These are phyloP conservation scores for Colletotrichum tabaci DNA, from an alignment of 2,329 filamentous ascomycete genomes.

Conservation along the genomic window DNA sequence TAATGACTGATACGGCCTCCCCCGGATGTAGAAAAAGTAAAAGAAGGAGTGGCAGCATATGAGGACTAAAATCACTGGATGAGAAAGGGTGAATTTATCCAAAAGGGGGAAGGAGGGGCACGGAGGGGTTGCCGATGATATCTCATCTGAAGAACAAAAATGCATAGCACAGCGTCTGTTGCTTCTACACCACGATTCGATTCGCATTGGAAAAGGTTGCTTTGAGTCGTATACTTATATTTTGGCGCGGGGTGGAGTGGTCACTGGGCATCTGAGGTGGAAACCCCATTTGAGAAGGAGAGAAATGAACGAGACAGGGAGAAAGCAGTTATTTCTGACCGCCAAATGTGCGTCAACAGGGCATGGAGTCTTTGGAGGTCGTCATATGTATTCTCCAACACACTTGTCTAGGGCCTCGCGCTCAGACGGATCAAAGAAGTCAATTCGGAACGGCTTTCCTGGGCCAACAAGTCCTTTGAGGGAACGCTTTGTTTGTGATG, in stretches of 20 bases:
- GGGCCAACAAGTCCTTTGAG: not conserved
- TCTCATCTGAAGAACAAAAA: conserved; percentile 20
- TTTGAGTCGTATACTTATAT: conserved; percentile 6
- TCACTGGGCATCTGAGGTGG: not conserved
- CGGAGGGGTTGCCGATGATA: conserved; percentile 13
- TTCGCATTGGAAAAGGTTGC: conserved; percentile 16
- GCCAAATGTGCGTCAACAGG: too few relatives aligned
- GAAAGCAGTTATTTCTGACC: not conserved
- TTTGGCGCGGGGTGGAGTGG: not conserved
- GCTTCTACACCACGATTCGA: conserved; percentile 30
- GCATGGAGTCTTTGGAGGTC: too few relatives aligned
- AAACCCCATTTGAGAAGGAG: too few relatives aligned
- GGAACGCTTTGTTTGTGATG: not conserved
- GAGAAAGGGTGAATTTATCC: conserved; percentile 12
- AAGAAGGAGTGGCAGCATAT: not conserved
- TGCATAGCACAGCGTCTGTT: conserved; percentile 43
- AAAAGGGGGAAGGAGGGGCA: not conserved
- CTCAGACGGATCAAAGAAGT: too few relatives aligned
- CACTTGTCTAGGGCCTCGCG: not conserved
- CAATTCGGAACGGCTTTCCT: too few relatives aligned
- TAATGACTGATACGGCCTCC: conserved; percentile 40
- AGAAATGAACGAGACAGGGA: not conserved
- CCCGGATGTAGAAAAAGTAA: conserved; percentile 9
- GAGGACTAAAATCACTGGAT: conserved; percentile 26
- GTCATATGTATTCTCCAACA: too few relatives aligned